phyloP scores from a whole-genome alignment of 2,329 filamentous ascomycete species.

The Xylogone sp. region DNA sequence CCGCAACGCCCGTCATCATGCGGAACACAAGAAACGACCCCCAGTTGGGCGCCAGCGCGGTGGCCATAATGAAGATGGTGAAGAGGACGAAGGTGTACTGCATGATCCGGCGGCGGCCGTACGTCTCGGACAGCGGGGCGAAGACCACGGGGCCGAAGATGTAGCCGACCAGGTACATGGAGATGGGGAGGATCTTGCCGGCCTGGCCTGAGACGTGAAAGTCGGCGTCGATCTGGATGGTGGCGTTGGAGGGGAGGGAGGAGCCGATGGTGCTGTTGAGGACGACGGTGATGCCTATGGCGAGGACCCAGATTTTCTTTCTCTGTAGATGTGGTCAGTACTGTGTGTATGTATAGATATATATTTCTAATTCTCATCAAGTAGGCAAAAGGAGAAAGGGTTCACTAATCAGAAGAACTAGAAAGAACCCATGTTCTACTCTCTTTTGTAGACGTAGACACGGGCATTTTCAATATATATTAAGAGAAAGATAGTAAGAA shows the following conservation, averaged over 20 bases:
- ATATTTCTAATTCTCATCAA: too few species aligned
- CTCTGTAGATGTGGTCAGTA: slow-evolving; percentile 36
- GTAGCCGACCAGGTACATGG: slow-evolving; percentile 61
- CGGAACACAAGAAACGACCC: slow-evolving; percentile 58
- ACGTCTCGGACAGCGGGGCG: slow-evolving; percentile 64
- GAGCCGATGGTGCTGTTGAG: slow-evolving; percentile 67
- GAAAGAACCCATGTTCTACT: too few species aligned
- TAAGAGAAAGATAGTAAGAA: too few species aligned
- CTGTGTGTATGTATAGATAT: too few species aligned
- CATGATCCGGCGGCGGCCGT: slow-evolving; percentile 55
- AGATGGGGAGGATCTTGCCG: slow-evolving; percentile 50
- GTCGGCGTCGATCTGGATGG: slow-evolving; percentile 51
- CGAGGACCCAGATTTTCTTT: slow-evolving; percentile 51
- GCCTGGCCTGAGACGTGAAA: slow-evolving; percentile 48
- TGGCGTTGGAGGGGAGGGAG: slow-evolving; percentile 60
- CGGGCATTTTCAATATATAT: too few species aligned
- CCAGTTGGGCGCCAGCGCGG: slow-evolving; percentile 59
- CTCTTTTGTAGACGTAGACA: too few species aligned
- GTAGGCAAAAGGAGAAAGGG: too few species aligned
- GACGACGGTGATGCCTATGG: slow-evolving; percentile 54
- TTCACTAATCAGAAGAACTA: too few species aligned
- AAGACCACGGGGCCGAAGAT: slow-evolving; percentile 54
- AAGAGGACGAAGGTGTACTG: slow-evolving; percentile 65
- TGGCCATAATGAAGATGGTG: slow-evolving; percentile 61
- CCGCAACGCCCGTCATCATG: slow-evolving; percentile 56